Evolutionary conservation across 1,284 basidiomycete species (phyloP), one percentile per base, ranked within the genome.

Genomic region (Puccinia novopanici): DNA sequence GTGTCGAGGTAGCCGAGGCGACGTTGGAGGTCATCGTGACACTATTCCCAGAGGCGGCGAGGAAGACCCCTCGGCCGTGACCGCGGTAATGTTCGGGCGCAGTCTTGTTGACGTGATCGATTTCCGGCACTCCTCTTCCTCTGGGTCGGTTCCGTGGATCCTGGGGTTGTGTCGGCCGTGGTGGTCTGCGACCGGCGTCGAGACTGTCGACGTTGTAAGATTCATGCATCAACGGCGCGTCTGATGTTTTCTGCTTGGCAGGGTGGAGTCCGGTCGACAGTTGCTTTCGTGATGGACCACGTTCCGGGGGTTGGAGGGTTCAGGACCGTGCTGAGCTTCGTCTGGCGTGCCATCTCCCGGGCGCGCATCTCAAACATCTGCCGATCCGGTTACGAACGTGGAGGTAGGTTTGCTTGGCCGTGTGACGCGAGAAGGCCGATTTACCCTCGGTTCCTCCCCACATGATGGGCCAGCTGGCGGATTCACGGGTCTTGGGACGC

Each of bases 31-130:
- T 95, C 84, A 98, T 91, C 59, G 90, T 89, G 71, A 98, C 93
- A 83, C 93, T 96, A 87, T 99, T 99, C 22, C 95, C 95, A 0
- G 95, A 97, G 4, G 95, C 95, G 67, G 94, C 93, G 81, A 92
- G 89, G 84, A 92, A 94, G 24, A 88, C n/a, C n/a, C n/a, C 89
- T 55, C 88, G 88, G 22, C 84, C 84, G 40, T 83, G 82, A 86
- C 77, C 77, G 86, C 22, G 86, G 85, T 57, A 78, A 59, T 82
- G 81, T 72, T 89, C 89, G 30, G 87, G 54, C 30, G 77, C 54
- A 15, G 67, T 72, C 34, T 54, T 24, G 40, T 79, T 79, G 6
- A 78, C 17, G 12, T 67, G 65, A 40, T 78, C 75, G 19, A 59
- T 57, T 37, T 59, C 55, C 50, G 27, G 48, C 30, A 50, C 34